Evolutionary conservation across 2,329 filamentous ascomycete species (phyloP).

Genomic region (Aspergillus japonicus): DNA sequence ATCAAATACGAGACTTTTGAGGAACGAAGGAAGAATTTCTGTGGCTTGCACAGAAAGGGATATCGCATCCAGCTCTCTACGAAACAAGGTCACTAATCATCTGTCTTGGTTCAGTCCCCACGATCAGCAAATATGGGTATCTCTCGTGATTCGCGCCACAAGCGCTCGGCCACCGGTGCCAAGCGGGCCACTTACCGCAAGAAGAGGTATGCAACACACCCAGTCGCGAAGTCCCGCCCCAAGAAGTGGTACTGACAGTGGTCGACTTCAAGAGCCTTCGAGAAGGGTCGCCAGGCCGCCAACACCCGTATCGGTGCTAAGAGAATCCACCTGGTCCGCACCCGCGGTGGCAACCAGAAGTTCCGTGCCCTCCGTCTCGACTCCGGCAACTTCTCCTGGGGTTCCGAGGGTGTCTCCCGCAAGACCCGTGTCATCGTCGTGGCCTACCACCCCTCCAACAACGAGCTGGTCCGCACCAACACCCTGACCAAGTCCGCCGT

Average conservation of each 20-base stretch:
- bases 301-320: slow-evolving; percentile 98
- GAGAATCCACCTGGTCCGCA: slow-evolving; percentile 95
- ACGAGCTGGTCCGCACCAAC: slow-evolving; percentile 99
- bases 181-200: slow-evolving; percentile 89
- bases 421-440: slow-evolving; percentile 99
- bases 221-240: not conserved
- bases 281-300: slow-evolving; percentile 98
- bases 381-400: slow-evolving; percentile 99
- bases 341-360: slow-evolving; percentile 98
- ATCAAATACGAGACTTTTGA: not conserved
- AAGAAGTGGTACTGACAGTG: slow-evolving; percentile 46
- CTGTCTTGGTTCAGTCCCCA: slow-evolving; percentile 36
- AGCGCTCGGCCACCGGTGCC: slow-evolving; percentile 98
- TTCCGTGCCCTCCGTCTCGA: slow-evolving; percentile 99
- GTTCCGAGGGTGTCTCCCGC: slow-evolving; percentile 94
- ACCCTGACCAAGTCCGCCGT: slow-evolving; percentile 99
- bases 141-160: slow-evolving; percentile 99
- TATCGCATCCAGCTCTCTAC: slow-evolving; percentile 1
- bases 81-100: slow-evolving; percentile 6
- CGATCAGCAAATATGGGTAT: slow-evolving; percentile 94
- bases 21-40: not conserved
- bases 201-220: slow-evolving; percentile 52
- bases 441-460: slow-evolving; percentile 99
- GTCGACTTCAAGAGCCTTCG: slow-evolving; percentile 84
- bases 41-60: not conserved